A percentile compares a stretch with the other conserved stretches of the same genome.
phyloP scores from a whole-genome alignment of 176 grass and related monocot species.

The Hyparrhenia diplandra region DNA sequence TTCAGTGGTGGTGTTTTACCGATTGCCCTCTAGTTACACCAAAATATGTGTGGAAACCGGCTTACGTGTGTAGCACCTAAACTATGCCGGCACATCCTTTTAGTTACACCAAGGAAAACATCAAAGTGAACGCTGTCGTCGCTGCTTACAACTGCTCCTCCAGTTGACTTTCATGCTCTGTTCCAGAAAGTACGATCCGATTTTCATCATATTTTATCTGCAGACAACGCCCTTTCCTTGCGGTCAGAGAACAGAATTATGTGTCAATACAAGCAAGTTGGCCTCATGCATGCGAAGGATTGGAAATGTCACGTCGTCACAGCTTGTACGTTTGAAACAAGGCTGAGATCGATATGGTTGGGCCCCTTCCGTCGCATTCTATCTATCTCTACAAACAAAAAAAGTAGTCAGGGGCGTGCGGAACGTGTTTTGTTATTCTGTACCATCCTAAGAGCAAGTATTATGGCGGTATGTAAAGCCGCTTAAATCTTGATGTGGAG shows the following conservation, averaged over 20 bases:
- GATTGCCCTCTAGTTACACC: too few relatives aligned
- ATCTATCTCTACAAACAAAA: neutral
- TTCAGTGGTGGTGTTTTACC: neutral
- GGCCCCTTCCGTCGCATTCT: neutral
- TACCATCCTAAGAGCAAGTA: too few relatives aligned
- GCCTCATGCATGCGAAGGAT: too few relatives aligned
- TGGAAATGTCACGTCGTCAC: neutral
- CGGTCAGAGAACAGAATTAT: neutral
- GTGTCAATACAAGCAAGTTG: neutral
- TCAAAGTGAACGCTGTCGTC: neutral
- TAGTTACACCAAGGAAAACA: too few relatives aligned
- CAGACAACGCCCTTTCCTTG: neutral
- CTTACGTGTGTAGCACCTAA: too few relatives aligned
- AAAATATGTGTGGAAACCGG: too few relatives aligned
- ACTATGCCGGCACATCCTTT: too few relatives aligned
- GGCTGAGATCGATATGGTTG: too few relatives aligned
- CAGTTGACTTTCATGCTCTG: neutral
- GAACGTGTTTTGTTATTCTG: too few relatives aligned
- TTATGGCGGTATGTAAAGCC: too few relatives aligned
- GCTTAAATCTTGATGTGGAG: too few relatives aligned
- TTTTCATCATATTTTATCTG: neutral
- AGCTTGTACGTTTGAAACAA: neutral
- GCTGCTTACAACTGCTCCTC: neutral
- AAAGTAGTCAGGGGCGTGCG: slow-evolving; percentile 1
- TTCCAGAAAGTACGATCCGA: neutral